These are phyloP conservation scores for Hyaloscypha finlandica DNA, from an alignment of 495 filamentous ascomycete species.

Conservation along the genomic window DNA sequence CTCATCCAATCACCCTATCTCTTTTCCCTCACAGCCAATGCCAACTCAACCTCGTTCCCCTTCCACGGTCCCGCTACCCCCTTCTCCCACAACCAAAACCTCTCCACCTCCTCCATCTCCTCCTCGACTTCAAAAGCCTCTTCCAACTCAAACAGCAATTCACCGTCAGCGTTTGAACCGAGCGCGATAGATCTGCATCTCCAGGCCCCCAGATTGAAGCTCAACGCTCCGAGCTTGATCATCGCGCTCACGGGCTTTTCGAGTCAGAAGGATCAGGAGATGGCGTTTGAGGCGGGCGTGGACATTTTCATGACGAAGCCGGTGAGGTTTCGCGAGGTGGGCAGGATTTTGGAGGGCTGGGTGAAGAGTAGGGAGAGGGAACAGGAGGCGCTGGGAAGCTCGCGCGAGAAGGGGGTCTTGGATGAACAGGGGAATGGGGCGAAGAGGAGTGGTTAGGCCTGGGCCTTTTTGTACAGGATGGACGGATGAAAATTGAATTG, in stretches of 20 bases:
- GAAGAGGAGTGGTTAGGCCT: background rate
- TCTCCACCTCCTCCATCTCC: background rate
- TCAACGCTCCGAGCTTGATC: slow-evolving; percentile 47
- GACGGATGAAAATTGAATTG: too few species aligned
- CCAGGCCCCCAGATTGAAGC: slow-evolving; percentile 2
- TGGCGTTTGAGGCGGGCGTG: slow-evolving; percentile 64
- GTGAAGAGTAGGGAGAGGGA: background rate
- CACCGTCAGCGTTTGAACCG: slow-evolving; percentile 8
- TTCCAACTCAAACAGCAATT: slow-evolving; percentile 2
- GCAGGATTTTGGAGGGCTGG: slow-evolving; percentile 24
- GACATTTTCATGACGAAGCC: slow-evolving; percentile 73
- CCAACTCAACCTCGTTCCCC: slow-evolving; percentile 20
- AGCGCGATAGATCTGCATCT: background rate
- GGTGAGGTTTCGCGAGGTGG: slow-evolving; percentile 42
- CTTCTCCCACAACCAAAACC: background rate
- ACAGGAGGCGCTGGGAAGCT: background rate
- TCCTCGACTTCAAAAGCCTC: background rate
- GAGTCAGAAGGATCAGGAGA: slow-evolving; percentile 57
- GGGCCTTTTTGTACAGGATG: too few species aligned
- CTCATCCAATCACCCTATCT: slow-evolving; percentile 15
- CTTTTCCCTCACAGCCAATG: background rate
- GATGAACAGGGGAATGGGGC: background rate
- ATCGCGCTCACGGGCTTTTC: slow-evolving; percentile 72
- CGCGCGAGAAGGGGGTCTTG: background rate
- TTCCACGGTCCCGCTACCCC: background rate